Conservation (phyloP, 148 eudicot genomes). For the Silene conica region DNA sequence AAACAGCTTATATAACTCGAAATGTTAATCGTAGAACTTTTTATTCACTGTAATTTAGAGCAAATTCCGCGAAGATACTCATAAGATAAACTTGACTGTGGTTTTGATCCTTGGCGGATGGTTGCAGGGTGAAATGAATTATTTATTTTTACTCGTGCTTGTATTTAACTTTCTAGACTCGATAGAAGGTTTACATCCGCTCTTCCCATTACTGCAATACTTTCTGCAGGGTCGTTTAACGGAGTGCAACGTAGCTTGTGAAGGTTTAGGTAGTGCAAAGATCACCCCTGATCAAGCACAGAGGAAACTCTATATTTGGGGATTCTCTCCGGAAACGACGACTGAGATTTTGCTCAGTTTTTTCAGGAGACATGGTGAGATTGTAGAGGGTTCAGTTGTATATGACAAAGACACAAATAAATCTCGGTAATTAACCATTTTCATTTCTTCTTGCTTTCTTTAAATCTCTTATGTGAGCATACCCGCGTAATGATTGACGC, state of each 20-base stretch:
- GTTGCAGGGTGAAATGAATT: too few species aligned
- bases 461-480: too few species aligned
- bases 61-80: neutral
- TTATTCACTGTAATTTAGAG: neutral
- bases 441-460: neutral
- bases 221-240: conserved; percentile 57
- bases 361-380: conserved; percentile 55
- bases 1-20: neutral
- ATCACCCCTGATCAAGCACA: conserved; percentile 51
- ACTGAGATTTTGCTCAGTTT: conserved; percentile 57
- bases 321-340: conserved; percentile 58
- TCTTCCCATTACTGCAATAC: neutral
- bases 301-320: conserved; percentile 58
- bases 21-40: neutral
- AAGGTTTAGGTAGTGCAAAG: conserved; percentile 45
- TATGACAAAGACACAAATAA: conserved; percentile 56
- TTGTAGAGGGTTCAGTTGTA: conserved; percentile 75
- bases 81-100: neutral
- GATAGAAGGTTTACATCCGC: neutral
- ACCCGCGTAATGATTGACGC: too few species aligned
- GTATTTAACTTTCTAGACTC: neutral
- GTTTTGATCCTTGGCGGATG: neutral
- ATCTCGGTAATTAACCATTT: conserved; percentile 39
- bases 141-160: neutral
- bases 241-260: conserved; percentile 62